phyloP scores from a whole-genome alignment of 345 rosid genomes.

The Aegle marmelos region DNA sequence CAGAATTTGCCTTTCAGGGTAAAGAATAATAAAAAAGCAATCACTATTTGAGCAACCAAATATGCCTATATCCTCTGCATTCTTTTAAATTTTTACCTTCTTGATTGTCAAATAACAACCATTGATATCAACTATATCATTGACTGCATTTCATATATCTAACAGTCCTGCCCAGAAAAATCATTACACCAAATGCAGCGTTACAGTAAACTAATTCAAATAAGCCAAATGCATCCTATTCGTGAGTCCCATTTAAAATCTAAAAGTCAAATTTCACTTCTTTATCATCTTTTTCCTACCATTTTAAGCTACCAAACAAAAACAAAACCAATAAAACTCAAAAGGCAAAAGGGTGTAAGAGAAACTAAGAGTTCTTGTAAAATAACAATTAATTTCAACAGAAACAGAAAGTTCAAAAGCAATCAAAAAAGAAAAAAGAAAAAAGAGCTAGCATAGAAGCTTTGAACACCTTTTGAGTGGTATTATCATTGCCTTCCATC shows the following conservation, averaged over 20 bases:
- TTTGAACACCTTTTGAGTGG: constrained; percentile 34
- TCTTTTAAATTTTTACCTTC: not conserved
- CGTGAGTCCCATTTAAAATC: not conserved
- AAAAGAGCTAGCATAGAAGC: not conserved
- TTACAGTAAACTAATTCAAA: not conserved
- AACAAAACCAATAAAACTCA: not conserved
- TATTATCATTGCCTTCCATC: constrained; percentile 46
- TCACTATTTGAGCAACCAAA: not conserved
- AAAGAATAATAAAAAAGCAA: too few relatives aligned
- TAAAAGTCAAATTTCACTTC: not conserved
- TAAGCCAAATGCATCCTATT: not conserved
- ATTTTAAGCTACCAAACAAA: not conserved
- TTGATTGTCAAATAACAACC: not conserved
- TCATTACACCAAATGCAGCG: not conserved
- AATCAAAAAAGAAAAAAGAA: too few relatives aligned
- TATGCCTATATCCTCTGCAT: not conserved
- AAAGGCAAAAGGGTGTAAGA: not conserved
- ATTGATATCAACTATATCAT: not conserved
- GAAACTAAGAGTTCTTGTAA: not conserved
- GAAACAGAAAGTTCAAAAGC: not conserved
- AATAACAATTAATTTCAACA: not conserved
- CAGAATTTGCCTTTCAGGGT: too few relatives aligned
- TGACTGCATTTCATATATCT: not conserved
- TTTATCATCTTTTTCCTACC: not conserved
- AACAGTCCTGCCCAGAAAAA: not conserved